A percentile compares a stretch with the other conserved stretches of the same genome.
Conservation (phyloP, 139 green algal species). For the Axilococcus clingmanii region DNA sequence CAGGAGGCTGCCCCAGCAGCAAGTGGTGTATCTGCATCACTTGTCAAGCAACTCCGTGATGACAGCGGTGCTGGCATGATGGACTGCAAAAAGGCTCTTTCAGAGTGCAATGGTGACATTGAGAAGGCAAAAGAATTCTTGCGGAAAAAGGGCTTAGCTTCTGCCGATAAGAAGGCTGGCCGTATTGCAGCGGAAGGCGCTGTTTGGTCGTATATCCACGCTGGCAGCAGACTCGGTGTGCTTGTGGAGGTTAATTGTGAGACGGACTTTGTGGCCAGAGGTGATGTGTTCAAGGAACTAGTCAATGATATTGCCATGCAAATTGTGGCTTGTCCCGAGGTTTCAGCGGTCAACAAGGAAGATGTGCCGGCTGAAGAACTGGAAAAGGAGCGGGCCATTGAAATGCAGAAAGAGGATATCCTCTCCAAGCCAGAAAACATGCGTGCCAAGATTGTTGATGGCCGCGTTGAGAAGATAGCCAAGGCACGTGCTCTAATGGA, state of each 20-base stretch:
- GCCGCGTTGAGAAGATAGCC: constrained; percentile 82
- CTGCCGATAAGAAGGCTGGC: constrained; percentile 91
- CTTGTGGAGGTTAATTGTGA: constrained; percentile 94
- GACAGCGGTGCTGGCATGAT: constrained; percentile 90
- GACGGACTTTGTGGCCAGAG: constrained; percentile 88
- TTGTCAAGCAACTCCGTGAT: constrained; percentile 82
- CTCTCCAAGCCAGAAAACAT: constrained; percentile 90
- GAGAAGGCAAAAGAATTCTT: constrained; percentile 78
- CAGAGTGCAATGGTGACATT: constrained; percentile 67
- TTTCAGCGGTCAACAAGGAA: constrained; percentile 44
- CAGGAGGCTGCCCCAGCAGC: constrained; percentile 3
- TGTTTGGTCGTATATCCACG: constrained; percentile 88
- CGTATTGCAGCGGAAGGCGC: constrained; percentile 87
- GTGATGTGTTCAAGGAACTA: constrained; percentile 80
- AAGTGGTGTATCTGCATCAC: constrained; percentile 54
- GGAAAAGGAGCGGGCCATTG: constrained; percentile 61
- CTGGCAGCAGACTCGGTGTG: constrained; percentile 74
- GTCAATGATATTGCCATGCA: constrained; percentile 62
- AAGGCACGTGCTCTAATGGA: constrained; percentile 75
- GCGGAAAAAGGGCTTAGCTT: constrained; percentile 93
- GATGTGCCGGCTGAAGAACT: constrained; percentile 54
- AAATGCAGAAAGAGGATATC: constrained; percentile 96
- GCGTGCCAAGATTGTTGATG: constrained; percentile 87
- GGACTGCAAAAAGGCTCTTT: constrained; percentile 98
- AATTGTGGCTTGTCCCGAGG: constrained; percentile 56